Percentiles rank a stretch among this genome's conserved stretches.
Conservation (phyloP, 345 rosid species). For the Populus davidiana region DNA sequence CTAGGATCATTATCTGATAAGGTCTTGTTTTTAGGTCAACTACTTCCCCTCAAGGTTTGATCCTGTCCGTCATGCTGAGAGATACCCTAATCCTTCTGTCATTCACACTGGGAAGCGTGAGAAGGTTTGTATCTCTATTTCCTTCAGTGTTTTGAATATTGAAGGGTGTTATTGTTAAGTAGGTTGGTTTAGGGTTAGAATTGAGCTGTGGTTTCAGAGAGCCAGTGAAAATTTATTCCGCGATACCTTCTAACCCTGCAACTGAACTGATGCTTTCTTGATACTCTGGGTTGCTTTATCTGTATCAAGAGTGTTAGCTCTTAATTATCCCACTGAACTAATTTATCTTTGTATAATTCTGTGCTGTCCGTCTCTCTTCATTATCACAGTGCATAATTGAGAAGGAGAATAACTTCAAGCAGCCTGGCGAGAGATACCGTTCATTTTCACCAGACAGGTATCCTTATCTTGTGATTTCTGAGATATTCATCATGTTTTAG, state of each 20-base stretch:
- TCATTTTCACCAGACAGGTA: slow-evolving; percentile 85
- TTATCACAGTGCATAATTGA: slow-evolving; percentile 60
- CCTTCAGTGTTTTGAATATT: too few species aligned
- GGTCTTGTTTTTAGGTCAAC: slow-evolving; percentile 44
- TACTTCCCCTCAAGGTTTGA: slow-evolving; percentile 92
- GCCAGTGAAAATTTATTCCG: too few species aligned
- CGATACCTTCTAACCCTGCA: too few species aligned
- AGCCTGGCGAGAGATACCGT: slow-evolving; percentile 88
- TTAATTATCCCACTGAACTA: neutral
- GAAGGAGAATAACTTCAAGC: slow-evolving; percentile 92
- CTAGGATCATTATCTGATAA: too few species aligned
- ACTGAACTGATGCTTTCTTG: too few species aligned
- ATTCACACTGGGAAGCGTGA: slow-evolving; percentile 76
- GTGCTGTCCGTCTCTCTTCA: neutral
- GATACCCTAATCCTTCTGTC: slow-evolving; percentile 49
- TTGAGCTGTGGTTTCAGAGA: neutral
- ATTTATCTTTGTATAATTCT: neutral
- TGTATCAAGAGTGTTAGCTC: too few species aligned
- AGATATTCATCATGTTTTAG: neutral
- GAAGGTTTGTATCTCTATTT: slow-evolving; percentile 39
- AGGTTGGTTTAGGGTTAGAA: neutral
- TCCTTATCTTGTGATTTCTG: too few species aligned
- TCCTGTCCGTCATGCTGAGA: slow-evolving; percentile 74
- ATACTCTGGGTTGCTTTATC: too few species aligned
- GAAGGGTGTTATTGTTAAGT: too few species aligned